Evolutionary conservation across 495 filamentous ascomycete genomes (phyloP).

Genomic region (Penicillium taxi): DNA sequence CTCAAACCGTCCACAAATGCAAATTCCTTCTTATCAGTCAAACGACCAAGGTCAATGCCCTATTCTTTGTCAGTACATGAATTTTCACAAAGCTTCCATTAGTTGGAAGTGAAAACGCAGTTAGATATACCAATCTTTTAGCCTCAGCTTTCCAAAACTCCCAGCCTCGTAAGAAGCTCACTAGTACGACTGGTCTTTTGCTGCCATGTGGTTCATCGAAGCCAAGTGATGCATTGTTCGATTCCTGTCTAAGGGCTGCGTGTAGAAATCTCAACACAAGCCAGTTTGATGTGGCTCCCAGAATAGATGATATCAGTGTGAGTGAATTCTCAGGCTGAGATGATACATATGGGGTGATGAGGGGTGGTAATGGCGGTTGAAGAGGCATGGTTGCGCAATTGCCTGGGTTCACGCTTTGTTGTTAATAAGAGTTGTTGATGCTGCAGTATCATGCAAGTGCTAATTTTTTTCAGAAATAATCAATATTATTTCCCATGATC

Average conservation of each 20-base stretch:
- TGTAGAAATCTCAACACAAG: constrained; percentile 58
- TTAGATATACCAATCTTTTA: constrained; percentile 51
- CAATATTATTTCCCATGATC: background rate
- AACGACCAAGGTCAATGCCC: constrained; percentile 64
- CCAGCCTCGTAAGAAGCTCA: constrained; percentile 70
- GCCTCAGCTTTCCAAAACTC: constrained; percentile 66
- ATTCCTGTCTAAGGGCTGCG: constrained; percentile 37
- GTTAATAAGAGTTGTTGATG: no score
- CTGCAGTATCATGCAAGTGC: no score
- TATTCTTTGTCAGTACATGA: constrained; percentile 12
- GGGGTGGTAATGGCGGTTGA: constrained; percentile 53
- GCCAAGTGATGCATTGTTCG: constrained; percentile 18
- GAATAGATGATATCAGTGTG: constrained; percentile 62
- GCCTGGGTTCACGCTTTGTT: background rate
- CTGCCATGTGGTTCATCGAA: constrained; percentile 16
- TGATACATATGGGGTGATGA: constrained; percentile 58
- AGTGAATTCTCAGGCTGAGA: constrained; percentile 45
- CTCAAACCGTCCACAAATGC: constrained; percentile 67
- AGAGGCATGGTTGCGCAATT: constrained; percentile 33
- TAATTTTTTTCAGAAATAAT: background rate
- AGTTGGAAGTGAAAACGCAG: no score
- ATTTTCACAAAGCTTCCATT: no score
- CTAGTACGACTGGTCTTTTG: constrained; percentile 56
- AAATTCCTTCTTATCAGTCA: constrained; percentile 50
- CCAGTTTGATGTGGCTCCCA: constrained; percentile 70